Evolutionary conservation across 1,139 yeast genomes (phyloP).

Genomic region (Pneumocystis canis): DNA sequence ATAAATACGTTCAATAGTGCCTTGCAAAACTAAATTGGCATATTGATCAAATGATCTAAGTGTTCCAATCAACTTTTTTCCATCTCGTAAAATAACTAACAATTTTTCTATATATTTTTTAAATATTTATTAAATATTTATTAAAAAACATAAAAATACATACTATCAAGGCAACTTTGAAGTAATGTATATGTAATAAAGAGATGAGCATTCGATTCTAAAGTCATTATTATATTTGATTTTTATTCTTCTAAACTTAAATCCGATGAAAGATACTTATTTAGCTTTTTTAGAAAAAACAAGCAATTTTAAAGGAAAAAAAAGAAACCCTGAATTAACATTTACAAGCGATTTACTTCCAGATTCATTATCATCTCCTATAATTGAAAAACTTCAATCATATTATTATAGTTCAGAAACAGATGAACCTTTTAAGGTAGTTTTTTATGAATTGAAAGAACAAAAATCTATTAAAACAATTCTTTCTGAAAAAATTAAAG

Average conservation of each 20-base stretch:
- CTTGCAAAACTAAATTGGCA: constrained; percentile 83
- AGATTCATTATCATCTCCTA: not conserved
- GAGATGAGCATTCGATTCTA: not conserved
- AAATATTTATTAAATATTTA: not conserved
- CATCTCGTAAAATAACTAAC: constrained; percentile 78
- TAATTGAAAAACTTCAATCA: not conserved
- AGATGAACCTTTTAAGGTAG: not conserved
- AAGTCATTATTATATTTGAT: not conserved
- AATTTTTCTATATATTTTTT: constrained; percentile 36
- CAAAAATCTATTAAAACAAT: not conserved
- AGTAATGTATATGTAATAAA: constrained; percentile 96
- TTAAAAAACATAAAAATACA: constrained; percentile 18
- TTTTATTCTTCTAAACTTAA: not conserved
- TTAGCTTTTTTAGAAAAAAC: not conserved
- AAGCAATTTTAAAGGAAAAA: not conserved
- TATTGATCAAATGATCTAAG: constrained; percentile 92
- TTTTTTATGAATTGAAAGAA: not conserved
- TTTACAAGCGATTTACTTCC: not conserved
- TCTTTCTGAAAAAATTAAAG: not conserved
- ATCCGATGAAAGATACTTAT: not conserved
- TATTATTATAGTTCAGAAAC: not conserved
- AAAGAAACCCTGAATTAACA: not conserved
- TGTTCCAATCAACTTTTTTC: constrained; percentile 76
- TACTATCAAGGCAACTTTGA: constrained; percentile 82
- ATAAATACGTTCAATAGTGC: constrained; percentile 75